These are phyloP conservation scores for Begonia masoniana DNA, from an alignment of 306 rosid species.

Conservation along the genomic window DNA sequence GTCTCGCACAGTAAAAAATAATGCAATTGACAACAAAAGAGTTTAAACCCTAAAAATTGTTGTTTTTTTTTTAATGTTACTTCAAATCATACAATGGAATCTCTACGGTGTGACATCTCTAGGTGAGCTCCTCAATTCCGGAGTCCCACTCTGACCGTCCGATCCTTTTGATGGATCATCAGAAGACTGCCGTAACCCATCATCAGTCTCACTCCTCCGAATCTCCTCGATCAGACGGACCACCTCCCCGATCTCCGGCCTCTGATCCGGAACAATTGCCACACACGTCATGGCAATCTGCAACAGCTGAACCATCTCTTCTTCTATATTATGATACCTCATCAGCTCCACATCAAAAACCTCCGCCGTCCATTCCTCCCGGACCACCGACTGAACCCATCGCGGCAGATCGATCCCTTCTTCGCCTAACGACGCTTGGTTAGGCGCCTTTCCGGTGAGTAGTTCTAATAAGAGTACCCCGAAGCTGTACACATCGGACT, in stretches of 20 bases:
- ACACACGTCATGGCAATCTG: constrained; percentile 95
- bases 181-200: constrained; percentile 77
- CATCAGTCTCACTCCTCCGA: constrained; percentile 72
- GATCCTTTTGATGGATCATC: constrained; percentile 94
- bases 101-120: constrained; percentile 46
- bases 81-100: not conserved
- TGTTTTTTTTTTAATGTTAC: too few relatives aligned
- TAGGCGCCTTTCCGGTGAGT: constrained; percentile 84
- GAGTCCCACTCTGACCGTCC: constrained; percentile 74
- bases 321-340: constrained; percentile 87
- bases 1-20: too few relatives aligned
- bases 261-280: constrained; percentile 75
- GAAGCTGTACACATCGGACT: constrained; percentile 88
- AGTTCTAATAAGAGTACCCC: constrained; percentile 82
- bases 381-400: constrained; percentile 97
- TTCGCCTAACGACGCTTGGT: constrained; percentile 85
- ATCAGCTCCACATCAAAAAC: constrained; percentile 84
- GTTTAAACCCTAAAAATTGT: too few relatives aligned
- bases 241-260: constrained; percentile 76
- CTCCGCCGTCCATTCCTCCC: constrained; percentile 98
- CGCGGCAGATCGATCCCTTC: constrained; percentile 88
- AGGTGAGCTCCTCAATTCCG: constrained; percentile 62
- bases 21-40: too few relatives aligned
- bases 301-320: constrained; percentile 91
- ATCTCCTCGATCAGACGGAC: constrained; percentile 90